Percentiles rank a stretch among this genome's conserved stretches.
phyloP scores from a whole-genome alignment of 1,284 basidiomycete species.

The Omphalotus olearius region DNA sequence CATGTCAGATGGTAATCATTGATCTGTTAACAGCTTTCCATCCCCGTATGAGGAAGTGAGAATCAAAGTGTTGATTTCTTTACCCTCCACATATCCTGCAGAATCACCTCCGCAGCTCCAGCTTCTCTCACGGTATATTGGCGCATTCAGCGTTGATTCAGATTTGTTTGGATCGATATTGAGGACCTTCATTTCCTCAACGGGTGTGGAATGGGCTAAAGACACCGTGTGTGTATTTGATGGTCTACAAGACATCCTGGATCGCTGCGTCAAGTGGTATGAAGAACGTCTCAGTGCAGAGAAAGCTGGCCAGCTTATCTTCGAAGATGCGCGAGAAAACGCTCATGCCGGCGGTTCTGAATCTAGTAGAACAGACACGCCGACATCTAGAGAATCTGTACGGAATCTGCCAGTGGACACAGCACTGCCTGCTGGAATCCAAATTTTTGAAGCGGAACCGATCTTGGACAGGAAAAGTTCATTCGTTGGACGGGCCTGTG shows the following conservation, averaged over 20 bases:
- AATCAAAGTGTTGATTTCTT: constrained; percentile 68
- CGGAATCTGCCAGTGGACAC: neutral
- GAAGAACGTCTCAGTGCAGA: constrained; percentile 54
- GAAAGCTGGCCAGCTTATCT: constrained; percentile 50
- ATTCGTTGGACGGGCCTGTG: constrained; percentile 82
- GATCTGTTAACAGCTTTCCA: constrained; percentile 37
- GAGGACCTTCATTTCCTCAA: constrained; percentile 76
- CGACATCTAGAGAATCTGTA: constrained; percentile 7
- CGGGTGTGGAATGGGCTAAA: constrained; percentile 69
- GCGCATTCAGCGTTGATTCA: constrained; percentile 70
- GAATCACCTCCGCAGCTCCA: constrained; percentile 77
- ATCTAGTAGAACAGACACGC: neutral
- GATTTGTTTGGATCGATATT: constrained; percentile 74
- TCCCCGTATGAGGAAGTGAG: constrained; percentile 54
- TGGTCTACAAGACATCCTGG: constrained; percentile 75
- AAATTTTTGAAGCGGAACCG: constrained; percentile 67
- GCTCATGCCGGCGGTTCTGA: neutral
- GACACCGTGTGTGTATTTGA: constrained; percentile 86
- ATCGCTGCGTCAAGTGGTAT: constrained; percentile 70
- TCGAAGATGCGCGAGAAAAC: constrained; percentile 47
- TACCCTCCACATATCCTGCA: constrained; percentile 70
- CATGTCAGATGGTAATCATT: constrained; percentile 24
- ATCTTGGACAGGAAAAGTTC: constrained; percentile 80
- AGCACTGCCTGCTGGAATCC: constrained; percentile 54
- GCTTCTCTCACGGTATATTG: constrained; percentile 82